These are phyloP conservation scores for Lasiodiplodia theobromae DNA, from an alignment of 2,329 filamentous ascomycete species.

Conservation along the genomic window DNA sequence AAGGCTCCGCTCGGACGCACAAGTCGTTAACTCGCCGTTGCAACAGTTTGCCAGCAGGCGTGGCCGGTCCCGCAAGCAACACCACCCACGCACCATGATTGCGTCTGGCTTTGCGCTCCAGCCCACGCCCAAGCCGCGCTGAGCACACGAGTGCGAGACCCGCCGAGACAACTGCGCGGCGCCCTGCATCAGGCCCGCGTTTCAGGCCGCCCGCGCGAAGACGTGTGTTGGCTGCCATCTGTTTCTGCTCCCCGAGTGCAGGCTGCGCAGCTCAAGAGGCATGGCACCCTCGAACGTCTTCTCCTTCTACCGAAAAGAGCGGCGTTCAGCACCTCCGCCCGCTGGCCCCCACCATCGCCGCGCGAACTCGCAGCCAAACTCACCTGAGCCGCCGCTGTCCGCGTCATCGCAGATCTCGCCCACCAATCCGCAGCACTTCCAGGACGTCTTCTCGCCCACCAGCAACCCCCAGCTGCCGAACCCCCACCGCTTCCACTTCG, in stretches of 20 bases:
- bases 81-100: slow-evolving; percentile 8
- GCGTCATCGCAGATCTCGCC: slow-evolving; percentile 33
- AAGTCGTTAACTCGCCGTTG: not conserved
- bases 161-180: slow-evolving; percentile 26
- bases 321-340: too few relatives aligned
- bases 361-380: slow-evolving; percentile 44
- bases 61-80: slow-evolving; percentile 3
- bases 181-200: slow-evolving; percentile 2
- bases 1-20: slow-evolving; percentile 9
- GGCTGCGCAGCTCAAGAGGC: slow-evolving; percentile 6
- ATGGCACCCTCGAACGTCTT: slow-evolving; percentile 52
- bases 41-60: slow-evolving; percentile 1
- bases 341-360: slow-evolving; percentile 45
- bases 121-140: slow-evolving; percentile 23
- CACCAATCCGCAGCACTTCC: slow-evolving; percentile 38
- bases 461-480: slow-evolving; percentile 32
- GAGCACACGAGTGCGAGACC: slow-evolving; percentile 15
- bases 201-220: slow-evolving; percentile 17
- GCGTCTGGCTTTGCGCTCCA: slow-evolving; percentile 14
- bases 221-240: slow-evolving; percentile 12
- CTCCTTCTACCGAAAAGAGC: slow-evolving; percentile 40
- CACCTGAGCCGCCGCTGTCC: slow-evolving; percentile 42
- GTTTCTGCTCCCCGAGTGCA: slow-evolving; percentile 14
- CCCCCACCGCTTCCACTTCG: slow-evolving; percentile 32
- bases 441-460: slow-evolving; percentile 23